Evolutionary conservation across 495 filamentous ascomycete species (phyloP).

Genomic region (Penicillium canariense): DNA sequence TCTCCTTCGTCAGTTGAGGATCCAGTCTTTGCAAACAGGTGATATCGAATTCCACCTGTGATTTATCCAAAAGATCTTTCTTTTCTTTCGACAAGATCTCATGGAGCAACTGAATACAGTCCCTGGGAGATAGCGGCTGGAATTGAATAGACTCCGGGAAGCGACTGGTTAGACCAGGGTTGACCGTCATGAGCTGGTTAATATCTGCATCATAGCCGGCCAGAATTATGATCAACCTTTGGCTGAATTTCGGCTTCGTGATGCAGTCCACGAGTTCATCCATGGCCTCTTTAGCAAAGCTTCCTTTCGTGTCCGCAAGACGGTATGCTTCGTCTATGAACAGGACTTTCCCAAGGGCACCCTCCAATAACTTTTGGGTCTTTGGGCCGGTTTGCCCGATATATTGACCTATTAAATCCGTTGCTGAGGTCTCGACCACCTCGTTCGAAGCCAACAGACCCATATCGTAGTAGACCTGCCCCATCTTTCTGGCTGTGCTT

Average conservation of each 20-base stretch:
- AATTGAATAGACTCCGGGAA: slow-evolving; percentile 53
- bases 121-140: slow-evolving; percentile 30
- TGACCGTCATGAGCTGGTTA: slow-evolving; percentile 60
- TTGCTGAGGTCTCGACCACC: slow-evolving; percentile 59
- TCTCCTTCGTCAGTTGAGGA: slow-evolving; percentile 8
- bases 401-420: slow-evolving; percentile 60
- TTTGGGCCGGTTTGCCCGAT: slow-evolving; percentile 51
- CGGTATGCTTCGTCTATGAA: slow-evolving; percentile 65
- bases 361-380: slow-evolving; percentile 35
- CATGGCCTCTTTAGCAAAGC: slow-evolving; percentile 68
- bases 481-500: slow-evolving; percentile 67
- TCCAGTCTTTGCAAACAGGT: slow-evolving; percentile 29
- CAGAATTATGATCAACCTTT: slow-evolving; percentile 69
- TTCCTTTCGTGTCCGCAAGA: slow-evolving; percentile 47
- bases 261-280: slow-evolving; percentile 70
- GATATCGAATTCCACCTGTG: slow-evolving; percentile 32
- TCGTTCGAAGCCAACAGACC: slow-evolving; percentile 54
- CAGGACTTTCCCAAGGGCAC: slow-evolving; percentile 55
- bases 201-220: slow-evolving; percentile 71
- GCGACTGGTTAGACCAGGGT: slow-evolving; percentile 51
- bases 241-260: slow-evolving; percentile 58
- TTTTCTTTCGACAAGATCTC: slow-evolving; percentile 22
- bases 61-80: slow-evolving; percentile 16
- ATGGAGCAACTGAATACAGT: slow-evolving; percentile 43
- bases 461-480: slow-evolving; percentile 71